Evolutionary conservation across 2,329 filamentous ascomycete genomes (phyloP).

Genomic region (Alternaria triticina): DNA sequence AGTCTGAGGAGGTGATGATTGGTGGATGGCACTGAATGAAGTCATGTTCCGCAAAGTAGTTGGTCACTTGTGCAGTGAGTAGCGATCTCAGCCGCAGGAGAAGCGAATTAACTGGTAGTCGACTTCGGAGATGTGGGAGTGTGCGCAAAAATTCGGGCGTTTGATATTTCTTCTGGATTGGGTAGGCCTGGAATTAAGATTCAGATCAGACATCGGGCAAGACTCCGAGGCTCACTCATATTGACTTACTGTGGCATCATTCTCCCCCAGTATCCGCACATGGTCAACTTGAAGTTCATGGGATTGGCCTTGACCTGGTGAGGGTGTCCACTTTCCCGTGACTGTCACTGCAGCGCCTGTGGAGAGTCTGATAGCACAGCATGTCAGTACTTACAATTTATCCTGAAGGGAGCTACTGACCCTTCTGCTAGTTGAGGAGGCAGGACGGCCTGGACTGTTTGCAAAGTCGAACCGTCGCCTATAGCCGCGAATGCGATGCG

Average conservation of each 20-base stretch:
- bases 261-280: conserved; percentile 74
- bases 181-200: conserved; percentile 70
- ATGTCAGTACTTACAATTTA: conserved; percentile 21
- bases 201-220: conserved; percentile 22
- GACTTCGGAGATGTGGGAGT: conserved; percentile 83
- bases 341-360: conserved; percentile 82
- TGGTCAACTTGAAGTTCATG: conserved; percentile 80
- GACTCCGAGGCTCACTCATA: background rate
- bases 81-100: conserved; percentile 84
- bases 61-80: conserved; percentile 72
- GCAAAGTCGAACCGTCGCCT: conserved; percentile 83
- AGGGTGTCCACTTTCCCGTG: conserved; percentile 77
- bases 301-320: conserved; percentile 71
- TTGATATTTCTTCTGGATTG: conserved; percentile 96
- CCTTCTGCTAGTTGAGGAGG: conserved; percentile 72
- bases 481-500: conserved; percentile 81
- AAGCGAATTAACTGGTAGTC: conserved; percentile 80
- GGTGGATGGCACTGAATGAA: conserved; percentile 90
- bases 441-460: conserved; percentile 81
- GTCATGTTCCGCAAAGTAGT: conserved; percentile 73
- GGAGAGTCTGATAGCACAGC: conserved; percentile 65
- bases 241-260: conserved; percentile 75
- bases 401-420: conserved; percentile 58
- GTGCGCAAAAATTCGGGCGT: conserved; percentile 86
- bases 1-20: conserved; percentile 95